Evolutionary conservation across 1,284 basidiomycete species (phyloP), one percentile per base, ranked within the genome.

Genomic region (Trametes hirsuta): DNA sequence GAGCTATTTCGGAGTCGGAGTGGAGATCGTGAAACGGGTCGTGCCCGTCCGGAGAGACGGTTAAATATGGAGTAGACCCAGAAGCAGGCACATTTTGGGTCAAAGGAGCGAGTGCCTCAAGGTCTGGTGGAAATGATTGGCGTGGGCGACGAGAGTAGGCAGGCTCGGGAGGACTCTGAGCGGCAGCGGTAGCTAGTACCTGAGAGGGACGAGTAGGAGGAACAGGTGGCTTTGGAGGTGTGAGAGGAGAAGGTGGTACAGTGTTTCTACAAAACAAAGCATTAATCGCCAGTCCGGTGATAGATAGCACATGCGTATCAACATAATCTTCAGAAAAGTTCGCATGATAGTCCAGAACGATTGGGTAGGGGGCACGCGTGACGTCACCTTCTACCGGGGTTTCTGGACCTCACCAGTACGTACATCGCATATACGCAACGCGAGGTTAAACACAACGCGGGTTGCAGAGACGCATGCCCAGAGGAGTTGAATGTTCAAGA

Each of bases 21-120:
- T 54, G 59, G 11, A n/a, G 44, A 46, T 68, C 66, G 24, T 63
- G 52, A 39, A 68, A 69, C 14, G 68, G 68, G 36, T 67, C 67
- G n/a, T 58, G 52, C 18, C 50, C 47, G 22, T 60, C 59, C 2
- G 59, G 51, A 24, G 60, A 60, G 3, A 59, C 58, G 15, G 49
- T 53, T 11, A 62, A 48, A 47, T 44, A 59, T 3, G 64, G 58
- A 10, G 53, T 59, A 15, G 62, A 63, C 6, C 52, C 36, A 22
- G 58, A 61, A 4, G 42, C 36, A 9, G 51, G 47, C 6, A 44
- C 18, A 15, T 37, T 47, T 5, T 45, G 25, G 15, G 46, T 22
- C 1, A 39, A 35, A 11, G 47, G 11, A 22, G 42, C 35, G 1
- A 24, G 2, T 24, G 14, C 4, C 1, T 50, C 47, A 24, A 35